phyloP scores from a whole-genome alignment of 1,284 basidiomycete species.

The Meira miltonrushii region DNA sequence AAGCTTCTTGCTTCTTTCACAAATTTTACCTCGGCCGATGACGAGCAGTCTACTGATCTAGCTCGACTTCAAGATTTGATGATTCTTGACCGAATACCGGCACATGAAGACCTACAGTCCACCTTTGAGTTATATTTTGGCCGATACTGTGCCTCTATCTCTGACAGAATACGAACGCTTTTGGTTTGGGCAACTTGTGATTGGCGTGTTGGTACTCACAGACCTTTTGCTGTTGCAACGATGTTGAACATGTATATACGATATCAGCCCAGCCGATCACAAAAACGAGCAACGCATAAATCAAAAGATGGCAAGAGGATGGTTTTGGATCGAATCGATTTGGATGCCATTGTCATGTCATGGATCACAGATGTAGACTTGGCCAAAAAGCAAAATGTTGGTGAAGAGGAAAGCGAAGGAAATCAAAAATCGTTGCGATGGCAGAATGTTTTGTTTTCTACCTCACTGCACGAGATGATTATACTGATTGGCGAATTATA shows the following conservation, averaged over 20 bases:
- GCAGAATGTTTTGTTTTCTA: constrained; percentile 10
- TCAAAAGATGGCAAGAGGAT: not conserved
- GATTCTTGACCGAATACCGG: not conserved
- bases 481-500: constrained; percentile 74
- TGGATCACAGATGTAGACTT: constrained; percentile 63
- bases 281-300: not conserved
- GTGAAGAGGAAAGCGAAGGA: not conserved
- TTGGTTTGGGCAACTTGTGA: constrained; percentile 11
- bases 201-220: constrained; percentile 31
- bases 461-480: constrained; percentile 59
- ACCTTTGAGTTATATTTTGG: constrained; percentile 57
- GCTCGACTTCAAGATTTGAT: not conserved
- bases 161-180: constrained; percentile 60
- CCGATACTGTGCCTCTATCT: constrained; percentile 53
- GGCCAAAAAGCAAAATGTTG: not conserved
- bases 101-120: not conserved
- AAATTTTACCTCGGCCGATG: not conserved
- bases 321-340: constrained; percentile 46
- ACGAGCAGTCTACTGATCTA: not conserved
- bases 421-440: not conserved
- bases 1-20: not conserved
- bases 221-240: constrained; percentile 67
- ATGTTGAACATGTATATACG: not conserved
- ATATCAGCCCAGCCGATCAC: not conserved
- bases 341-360: constrained; percentile 61